Evolutionary conservation across 495 filamentous ascomycete species (phyloP).

Genomic region (Aspergillus taichungensis): DNA sequence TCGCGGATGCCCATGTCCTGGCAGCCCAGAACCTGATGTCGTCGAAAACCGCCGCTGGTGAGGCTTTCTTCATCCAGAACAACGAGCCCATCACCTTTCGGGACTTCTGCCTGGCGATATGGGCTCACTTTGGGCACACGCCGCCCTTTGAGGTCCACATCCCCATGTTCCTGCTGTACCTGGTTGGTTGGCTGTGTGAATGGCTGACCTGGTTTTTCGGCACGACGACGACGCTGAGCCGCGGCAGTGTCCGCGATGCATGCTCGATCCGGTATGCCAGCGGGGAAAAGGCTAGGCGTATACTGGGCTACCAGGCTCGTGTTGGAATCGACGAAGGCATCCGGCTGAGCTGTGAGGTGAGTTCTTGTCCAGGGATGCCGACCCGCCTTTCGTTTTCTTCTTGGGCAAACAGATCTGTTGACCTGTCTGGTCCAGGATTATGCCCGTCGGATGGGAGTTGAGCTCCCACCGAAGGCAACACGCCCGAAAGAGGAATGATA

Average conservation of each 20-base stretch:
- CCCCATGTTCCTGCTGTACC: conserved; percentile 41
- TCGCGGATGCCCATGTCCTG: conserved; percentile 54
- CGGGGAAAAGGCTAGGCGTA: conserved; percentile 45
- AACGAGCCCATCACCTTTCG: conserved; percentile 53
- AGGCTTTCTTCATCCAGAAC: conserved; percentile 57
- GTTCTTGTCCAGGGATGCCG: conserved; percentile 4
- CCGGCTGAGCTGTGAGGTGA: conserved; percentile 41
- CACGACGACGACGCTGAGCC: conserved; percentile 39
- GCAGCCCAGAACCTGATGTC: conserved; percentile 50
- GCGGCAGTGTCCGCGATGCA: conserved; percentile 50
- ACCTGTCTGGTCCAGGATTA: conserved; percentile 21
- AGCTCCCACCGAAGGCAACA: conserved; percentile 10
- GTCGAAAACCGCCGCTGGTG: conserved; percentile 46
- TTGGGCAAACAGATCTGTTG: neutral
- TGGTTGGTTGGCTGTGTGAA: conserved; percentile 41
- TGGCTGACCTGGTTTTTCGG: conserved; percentile 44
- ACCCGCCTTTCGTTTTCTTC: neutral
- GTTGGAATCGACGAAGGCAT: conserved; percentile 49
- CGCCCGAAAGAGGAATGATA: conserved; percentile 1
- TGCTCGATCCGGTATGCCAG: conserved; percentile 45
- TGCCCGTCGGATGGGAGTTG: conserved; percentile 26
- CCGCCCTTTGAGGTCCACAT: conserved; percentile 45
- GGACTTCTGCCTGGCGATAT: conserved; percentile 50
- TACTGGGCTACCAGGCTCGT: conserved; percentile 51
- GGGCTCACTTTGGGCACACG: conserved; percentile 50